Evolutionary conservation across 805 yeast species (phyloP).

Genomic region (Saturnispora saitoi): DNA sequence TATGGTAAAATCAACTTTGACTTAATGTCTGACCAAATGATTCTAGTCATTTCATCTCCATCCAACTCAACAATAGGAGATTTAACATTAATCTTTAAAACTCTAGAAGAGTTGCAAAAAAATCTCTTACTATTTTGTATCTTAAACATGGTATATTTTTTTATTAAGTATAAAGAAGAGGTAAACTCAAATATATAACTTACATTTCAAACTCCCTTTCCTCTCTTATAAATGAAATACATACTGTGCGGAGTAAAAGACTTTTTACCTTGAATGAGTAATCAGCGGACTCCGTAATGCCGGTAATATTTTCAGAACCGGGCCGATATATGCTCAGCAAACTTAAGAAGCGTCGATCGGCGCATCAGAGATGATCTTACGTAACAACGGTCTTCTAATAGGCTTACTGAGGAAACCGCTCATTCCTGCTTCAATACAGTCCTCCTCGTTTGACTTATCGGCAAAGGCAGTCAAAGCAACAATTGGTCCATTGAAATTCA

Average conservation of each 20-base stretch:
- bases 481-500: slow-evolving; percentile 61
- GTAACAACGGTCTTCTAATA: slow-evolving; percentile 59
- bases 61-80: slow-evolving; percentile 72
- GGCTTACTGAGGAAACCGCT: slow-evolving; percentile 87
- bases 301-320: not conserved
- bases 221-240: no score
- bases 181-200: no score
- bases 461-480: slow-evolving; percentile 96
- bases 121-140: slow-evolving; percentile 11
- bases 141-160: not conserved
- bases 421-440: slow-evolving; percentile 88
- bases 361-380: slow-evolving; percentile 45
- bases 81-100: slow-evolving; percentile 57
- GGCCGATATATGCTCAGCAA: not conserved
- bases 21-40: slow-evolving; percentile 72
- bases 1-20: slow-evolving; percentile 59
- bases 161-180: no score
- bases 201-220: no score
- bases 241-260: no score
- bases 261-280: not conserved
- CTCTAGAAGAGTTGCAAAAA: slow-evolving; percentile 22
- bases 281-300: not conserved
- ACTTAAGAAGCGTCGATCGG: not conserved
- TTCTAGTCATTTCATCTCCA: slow-evolving; percentile 84
- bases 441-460: slow-evolving; percentile 81